Base-by-base conservation (phyloP, 1,139 yeast species). In the Scheffersomyces illinoinensis region DNA sequence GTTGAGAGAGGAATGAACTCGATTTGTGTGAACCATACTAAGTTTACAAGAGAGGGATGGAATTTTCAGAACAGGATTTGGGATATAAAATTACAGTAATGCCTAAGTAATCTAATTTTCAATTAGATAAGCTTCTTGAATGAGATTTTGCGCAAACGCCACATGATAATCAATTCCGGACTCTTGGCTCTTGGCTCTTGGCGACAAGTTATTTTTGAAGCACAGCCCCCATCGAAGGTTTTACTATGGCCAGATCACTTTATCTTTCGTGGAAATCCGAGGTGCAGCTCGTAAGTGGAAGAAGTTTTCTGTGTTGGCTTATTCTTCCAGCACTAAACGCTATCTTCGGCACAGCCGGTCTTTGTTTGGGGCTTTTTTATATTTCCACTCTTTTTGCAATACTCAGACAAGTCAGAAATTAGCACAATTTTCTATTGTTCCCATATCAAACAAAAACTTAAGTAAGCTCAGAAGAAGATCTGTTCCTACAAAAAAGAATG, bases 401-500 rank as follows among this genome's bases (percentile, higher is more conserved):
- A 2, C 21, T 21, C 4, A 21, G 21, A 26, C 33, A 6, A 26
- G 2, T 4, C 33, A 26, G 6, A 26, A 26, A 26, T 10, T 26
- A 26, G 33, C 33, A 7, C 33, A 26, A 7, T 8, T 26, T 2
- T 24, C 33, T 1, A 8, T 24, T 24, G 5, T 24, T 24, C 33
- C 33, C 33, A 6, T 24, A 24, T 2, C 10, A 2, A 24, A 24
- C 33, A 24, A 24, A 24, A 24, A 24, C 6, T 4, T 24, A 24
- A 2, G 10, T 4, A 24, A 3, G 21, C 4, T 4, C 33, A 24
- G 10, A 4, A 4, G 10, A 33, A 8, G 17, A 12, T 33, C 4
- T 33, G 43, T 33, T 5, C 43, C 43, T 18, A 48, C n/a, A 48
- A 60, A 68, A 73, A 73, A 64, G 55, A 69, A 65, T 87, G 91